Evolutionary conservation across 257 asterid genomes (phyloP).

Genomic region (Petunia secreta): DNA sequence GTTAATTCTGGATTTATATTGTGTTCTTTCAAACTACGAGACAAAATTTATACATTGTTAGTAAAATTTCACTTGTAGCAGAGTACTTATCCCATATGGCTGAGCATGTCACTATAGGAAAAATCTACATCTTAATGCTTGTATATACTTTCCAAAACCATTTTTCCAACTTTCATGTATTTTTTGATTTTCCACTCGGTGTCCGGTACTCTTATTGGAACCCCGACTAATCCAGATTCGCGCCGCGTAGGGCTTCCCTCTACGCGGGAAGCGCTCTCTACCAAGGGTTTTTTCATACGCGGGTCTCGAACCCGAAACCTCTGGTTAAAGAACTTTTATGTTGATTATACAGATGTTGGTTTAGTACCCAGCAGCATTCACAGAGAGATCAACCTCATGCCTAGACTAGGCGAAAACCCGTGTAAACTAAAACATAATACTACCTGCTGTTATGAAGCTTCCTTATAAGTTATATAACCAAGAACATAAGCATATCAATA

Average conservation of each 20-base stretch:
- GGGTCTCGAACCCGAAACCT: no score
- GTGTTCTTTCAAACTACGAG: neutral
- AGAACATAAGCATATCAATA: neutral
- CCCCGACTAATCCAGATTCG: no score
- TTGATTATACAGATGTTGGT: neutral
- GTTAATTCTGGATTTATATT: neutral
- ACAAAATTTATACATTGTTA: neutral
- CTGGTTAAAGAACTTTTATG: neutral
- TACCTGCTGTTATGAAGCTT: neutral
- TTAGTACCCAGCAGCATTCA: no score
- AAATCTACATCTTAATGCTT: no score
- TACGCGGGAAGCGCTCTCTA: no score
- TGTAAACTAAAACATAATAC: neutral
- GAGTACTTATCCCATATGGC: neutral
- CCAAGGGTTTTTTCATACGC: no score
- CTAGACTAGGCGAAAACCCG: neutral
- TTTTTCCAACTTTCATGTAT: neutral
- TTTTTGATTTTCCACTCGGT: no score
- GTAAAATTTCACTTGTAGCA: neutral
- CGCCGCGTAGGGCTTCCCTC: no score
- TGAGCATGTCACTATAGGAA: neutral
- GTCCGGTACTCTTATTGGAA: no score
- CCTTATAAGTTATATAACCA: neutral
- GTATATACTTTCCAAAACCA: neutral
- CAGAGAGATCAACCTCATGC: no score